These are phyloP conservation scores for Corchorus olitorius DNA, from an alignment of 345 rosid genomes.

Conservation along the genomic window DNA sequence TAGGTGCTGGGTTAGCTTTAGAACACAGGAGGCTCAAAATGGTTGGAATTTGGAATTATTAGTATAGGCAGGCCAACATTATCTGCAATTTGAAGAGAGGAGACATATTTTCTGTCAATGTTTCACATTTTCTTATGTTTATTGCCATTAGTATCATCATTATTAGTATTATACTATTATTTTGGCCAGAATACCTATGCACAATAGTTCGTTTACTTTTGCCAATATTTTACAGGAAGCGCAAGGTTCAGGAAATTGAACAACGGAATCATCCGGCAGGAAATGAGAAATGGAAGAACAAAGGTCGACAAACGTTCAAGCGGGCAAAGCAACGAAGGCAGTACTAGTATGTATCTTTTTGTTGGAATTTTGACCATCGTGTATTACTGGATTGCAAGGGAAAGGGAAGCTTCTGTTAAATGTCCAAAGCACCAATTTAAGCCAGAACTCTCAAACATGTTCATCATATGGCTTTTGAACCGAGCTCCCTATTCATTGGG, in stretches of 20 bases:
- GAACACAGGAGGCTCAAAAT: background rate
- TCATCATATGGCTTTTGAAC: background rate
- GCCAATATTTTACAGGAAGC: constrained; percentile 55
- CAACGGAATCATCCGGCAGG: constrained; percentile 56
- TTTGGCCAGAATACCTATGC: background rate
- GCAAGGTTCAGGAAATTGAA: constrained; percentile 85
- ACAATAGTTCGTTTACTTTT: background rate
- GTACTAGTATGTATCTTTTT: background rate
- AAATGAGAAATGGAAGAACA: constrained; percentile 82
- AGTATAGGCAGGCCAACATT: background rate
- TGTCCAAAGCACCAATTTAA: background rate
- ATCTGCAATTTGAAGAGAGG: background rate
- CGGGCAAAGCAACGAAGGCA: constrained; percentile 67
- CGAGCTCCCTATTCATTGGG: background rate
- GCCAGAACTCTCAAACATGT: background rate
- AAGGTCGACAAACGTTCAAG: constrained; percentile 52
- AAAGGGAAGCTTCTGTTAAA: background rate
- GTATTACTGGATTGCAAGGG: background rate
- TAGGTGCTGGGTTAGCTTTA: background rate
- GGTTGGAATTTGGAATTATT: too few species aligned
- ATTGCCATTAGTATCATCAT: background rate
- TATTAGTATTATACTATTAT: background rate
- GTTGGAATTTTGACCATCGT: background rate
- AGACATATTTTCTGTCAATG: background rate
- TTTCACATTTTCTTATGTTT: background rate